phyloP scores from a whole-genome alignment of 495 filamentous ascomycete genomes.

The Neurospora pannonica region DNA sequence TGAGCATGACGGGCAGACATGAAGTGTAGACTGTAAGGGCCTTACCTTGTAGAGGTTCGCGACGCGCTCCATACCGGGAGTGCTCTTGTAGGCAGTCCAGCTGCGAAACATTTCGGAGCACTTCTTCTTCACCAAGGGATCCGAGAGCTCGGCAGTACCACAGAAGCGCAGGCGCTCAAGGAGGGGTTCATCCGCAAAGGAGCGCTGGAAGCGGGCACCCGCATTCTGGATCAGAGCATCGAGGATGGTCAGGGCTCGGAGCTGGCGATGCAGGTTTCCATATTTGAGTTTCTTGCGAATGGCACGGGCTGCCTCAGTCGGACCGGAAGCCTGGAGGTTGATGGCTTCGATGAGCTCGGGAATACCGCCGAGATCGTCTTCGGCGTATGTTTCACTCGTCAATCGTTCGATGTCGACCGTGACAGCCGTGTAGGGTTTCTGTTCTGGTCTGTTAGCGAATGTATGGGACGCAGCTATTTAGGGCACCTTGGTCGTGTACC shows the following conservation, averaged over 20 bases:
- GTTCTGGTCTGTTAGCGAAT: constrained; percentile 34
- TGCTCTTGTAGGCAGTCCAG: constrained; percentile 81
- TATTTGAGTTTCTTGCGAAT: constrained; percentile 99
- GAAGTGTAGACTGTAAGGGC: neutral
- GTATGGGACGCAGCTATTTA: neutral
- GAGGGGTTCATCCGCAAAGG: constrained; percentile 85
- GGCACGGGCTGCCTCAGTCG: constrained; percentile 82
- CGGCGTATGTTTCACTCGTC: constrained; percentile 79
- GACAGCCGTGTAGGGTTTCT: constrained; percentile 90
- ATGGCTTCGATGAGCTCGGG: constrained; percentile 91
- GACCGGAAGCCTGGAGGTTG: constrained; percentile 78
- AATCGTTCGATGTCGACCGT: constrained; percentile 90
- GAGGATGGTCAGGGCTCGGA: constrained; percentile 81
- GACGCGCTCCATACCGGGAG: constrained; percentile 70
- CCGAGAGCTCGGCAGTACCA: constrained; percentile 74
- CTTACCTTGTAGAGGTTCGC: constrained; percentile 64
- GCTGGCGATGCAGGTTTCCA: constrained; percentile 81
- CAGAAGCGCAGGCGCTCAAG: constrained; percentile 87
- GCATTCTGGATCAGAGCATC: constrained; percentile 95
- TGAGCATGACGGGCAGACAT: neutral
- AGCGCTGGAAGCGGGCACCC: constrained; percentile 75
- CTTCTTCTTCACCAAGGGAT: constrained; percentile 75
- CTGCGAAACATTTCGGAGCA: constrained; percentile 76
- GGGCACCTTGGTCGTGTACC: neutral
- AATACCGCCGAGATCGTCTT: constrained; percentile 85